phyloP scores from a whole-genome alignment of 2,329 filamentous ascomycete genomes.

The Fusarium sp. region DNA sequence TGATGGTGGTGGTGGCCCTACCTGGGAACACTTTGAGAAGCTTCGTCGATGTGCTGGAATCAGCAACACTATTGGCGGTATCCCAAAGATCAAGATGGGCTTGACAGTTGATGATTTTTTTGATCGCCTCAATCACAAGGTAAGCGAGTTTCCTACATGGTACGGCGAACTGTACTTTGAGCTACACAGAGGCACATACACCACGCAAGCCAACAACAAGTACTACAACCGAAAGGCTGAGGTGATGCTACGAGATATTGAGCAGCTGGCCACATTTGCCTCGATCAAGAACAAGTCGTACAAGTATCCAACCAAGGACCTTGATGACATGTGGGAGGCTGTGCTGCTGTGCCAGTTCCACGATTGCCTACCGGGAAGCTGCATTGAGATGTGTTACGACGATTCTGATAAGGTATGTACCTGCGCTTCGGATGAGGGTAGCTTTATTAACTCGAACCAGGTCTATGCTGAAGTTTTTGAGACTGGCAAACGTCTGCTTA shows the following conservation, averaged over 20 bases:
- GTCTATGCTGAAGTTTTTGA: slow-evolving; percentile 85
- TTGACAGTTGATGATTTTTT: slow-evolving; percentile 95
- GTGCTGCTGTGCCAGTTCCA: slow-evolving; percentile 96
- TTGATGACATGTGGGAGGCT: slow-evolving; percentile 95
- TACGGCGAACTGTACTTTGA: slow-evolving; percentile 99
- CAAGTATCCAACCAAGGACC: slow-evolving; percentile 91
- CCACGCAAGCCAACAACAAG: slow-evolving; percentile 97
- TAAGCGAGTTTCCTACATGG: slow-evolving; percentile 86
- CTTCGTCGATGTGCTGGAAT: slow-evolving; percentile 90
- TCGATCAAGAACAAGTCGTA: slow-evolving; percentile 77
- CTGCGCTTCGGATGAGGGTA: not conserved
- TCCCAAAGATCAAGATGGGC: slow-evolving; percentile 90
- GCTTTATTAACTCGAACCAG: slow-evolving; percentile 47
- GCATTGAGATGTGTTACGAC: slow-evolving; percentile 97
- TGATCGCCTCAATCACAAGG: slow-evolving; percentile 81
- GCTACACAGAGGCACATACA: slow-evolving; percentile 95
- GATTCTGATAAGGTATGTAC: slow-evolving; percentile 79
- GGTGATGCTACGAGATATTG: slow-evolving; percentile 84
- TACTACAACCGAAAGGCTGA: slow-evolving; percentile 89
- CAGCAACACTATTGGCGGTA: slow-evolving; percentile 79
- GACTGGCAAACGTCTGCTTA: slow-evolving; percentile 75
- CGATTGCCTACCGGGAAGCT: slow-evolving; percentile 93
- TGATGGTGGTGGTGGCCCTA: slow-evolving; percentile 94
- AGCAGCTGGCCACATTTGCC: slow-evolving; percentile 86
- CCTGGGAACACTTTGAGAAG: slow-evolving; percentile 94